Conservation (phyloP, 352 stramenopile genomes). For the Pythium utonaiense region DNA sequence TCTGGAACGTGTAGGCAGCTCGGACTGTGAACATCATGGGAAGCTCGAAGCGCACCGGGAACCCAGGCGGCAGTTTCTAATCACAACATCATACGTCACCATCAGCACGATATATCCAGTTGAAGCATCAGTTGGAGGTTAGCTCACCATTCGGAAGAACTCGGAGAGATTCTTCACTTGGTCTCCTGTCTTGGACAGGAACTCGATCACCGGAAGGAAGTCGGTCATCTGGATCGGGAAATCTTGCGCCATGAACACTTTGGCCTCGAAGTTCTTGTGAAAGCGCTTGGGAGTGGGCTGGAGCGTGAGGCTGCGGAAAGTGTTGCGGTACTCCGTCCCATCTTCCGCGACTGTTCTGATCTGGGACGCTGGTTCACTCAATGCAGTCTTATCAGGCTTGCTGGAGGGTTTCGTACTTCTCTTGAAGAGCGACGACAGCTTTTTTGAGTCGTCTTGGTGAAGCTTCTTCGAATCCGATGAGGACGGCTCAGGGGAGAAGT, state of each 20-base stretch:
- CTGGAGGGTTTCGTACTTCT: slow-evolving; percentile 18
- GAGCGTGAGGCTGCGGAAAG: slow-evolving; percentile 60
- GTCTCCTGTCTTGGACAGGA: slow-evolving; percentile 70
- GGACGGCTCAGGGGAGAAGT: slow-evolving; percentile 33
- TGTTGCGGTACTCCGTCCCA: slow-evolving; percentile 35
- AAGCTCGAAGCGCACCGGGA: slow-evolving; percentile 78
- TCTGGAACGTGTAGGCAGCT: slow-evolving; percentile 81
- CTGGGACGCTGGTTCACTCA: not conserved
- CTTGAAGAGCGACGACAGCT: slow-evolving; percentile 49
- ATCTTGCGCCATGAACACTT: slow-evolving; percentile 69
- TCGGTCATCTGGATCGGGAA: slow-evolving; percentile 72
- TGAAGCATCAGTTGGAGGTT: not conserved
- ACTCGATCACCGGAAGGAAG: slow-evolving; percentile 75
- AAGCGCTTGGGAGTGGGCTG: slow-evolving; percentile 39
- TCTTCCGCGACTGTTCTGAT: slow-evolving; percentile 3
- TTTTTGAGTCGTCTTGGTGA: slow-evolving; percentile 18
- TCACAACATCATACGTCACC: not conserved
- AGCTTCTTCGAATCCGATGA: slow-evolving; percentile 10
- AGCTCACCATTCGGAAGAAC: slow-evolving; percentile 75
- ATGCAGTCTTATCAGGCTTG: not conserved
- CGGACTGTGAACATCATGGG: slow-evolving; percentile 82
- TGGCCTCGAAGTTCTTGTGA: slow-evolving; percentile 72
- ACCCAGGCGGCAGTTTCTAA: slow-evolving; percentile 76
- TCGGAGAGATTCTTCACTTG: slow-evolving; percentile 78
- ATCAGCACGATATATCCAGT: not conserved